Base-by-base conservation (phyloP, 2,329 filamentous ascomycete genomes). In the Colletotrichum melonis region DNA sequence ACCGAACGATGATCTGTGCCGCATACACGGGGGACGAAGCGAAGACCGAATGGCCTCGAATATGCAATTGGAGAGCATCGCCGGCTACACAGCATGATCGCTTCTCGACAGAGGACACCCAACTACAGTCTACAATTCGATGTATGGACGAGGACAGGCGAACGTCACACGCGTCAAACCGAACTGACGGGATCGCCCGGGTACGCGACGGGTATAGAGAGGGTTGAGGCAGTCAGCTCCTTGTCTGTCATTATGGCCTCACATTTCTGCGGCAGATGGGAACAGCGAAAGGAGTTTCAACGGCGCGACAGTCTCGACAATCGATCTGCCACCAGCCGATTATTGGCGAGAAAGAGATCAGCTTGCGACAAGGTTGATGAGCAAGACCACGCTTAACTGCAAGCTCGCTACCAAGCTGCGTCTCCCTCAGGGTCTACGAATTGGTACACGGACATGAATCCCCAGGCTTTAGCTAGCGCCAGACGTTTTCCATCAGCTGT, bases 401-500 rank as follows among this genome's bases (percentile, higher is more conserved):
- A 72, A 59, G 59, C 42, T 60, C 66, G 66, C 66, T 64, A 72
- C 69, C 57, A 60, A 59, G 59, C 42, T 49, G 59, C 22, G 46
- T 63, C 42, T 64, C 55, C 28, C 54, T 30, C 24, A 28, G 63
- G 38, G 22, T 57, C 24, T 22, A 64, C 19, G 19, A 9, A 49
- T 35, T 12, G 32, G 32, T 12, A 64, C 8, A 38, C 30, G 62
- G 59, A 49, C 59, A 8, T 26, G 30, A 9, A 35, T 16, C 11
- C 22, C 46, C 46, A 11, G 19, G 30, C 22, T 42, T 35, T 35
- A 28, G 42, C 42, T 49, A n/a, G 42, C 19, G 42, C 42, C 19
- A 46, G 62, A 32, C 55, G 55, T 46, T 46, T 28, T 22, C 30
- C 32, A 46, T 42, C 52, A 32, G 28, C 28, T 8, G 62, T 68